Evolutionary conservation across 2,329 filamentous ascomycete species (phyloP), one percentile per base, ranked within the genome.

Genomic region (Colletotrichum scovillei): DNA sequence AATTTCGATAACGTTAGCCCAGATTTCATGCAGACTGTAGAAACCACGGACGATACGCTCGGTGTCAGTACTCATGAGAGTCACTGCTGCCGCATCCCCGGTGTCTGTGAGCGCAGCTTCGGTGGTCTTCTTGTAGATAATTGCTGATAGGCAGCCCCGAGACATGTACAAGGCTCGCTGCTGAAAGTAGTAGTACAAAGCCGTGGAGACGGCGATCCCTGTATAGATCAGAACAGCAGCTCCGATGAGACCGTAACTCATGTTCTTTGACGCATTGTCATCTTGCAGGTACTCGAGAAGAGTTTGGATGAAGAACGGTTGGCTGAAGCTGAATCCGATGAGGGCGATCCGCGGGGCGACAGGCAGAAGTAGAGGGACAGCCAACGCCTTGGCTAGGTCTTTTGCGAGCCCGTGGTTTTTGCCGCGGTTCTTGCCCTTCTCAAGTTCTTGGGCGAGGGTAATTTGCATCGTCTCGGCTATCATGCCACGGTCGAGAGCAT

Each of bases 291-390:
- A 83, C 2, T 76, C 69, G 0, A 87, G 76, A 0, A 84, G 78
- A 0, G 79, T 77, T 16, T 84, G 78, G 66, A 87, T 84, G 46
- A 87, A 81, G 28, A 87, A 83, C 0, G 85, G 84, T 58, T 85
- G 84, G 49, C 83, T 84, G 53, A 85, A 84, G 22, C 77, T 82
- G 72, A 86, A 84, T 14, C 80, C 84, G 4, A 84, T 79, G 5
- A 84, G 76, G 1, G 81, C 81, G 8, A 84, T 76, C 8, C 84
- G 79, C 1, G 84, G 83, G 1, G 78, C 77, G 1, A 86, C 73
- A 0, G 84, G 83, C 0, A 82, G 70, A 0, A 85, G 66, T 2
- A 84, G 75, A 0, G 81, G 80, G 0, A 80, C 79, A 0, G 76
- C 69, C 1, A 86, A 75, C 0, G 82, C 79, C 24, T 76, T 79